Conservation (phyloP, 2,329 filamentous ascomycete species). For the Fusarium subglutinans region DNA sequence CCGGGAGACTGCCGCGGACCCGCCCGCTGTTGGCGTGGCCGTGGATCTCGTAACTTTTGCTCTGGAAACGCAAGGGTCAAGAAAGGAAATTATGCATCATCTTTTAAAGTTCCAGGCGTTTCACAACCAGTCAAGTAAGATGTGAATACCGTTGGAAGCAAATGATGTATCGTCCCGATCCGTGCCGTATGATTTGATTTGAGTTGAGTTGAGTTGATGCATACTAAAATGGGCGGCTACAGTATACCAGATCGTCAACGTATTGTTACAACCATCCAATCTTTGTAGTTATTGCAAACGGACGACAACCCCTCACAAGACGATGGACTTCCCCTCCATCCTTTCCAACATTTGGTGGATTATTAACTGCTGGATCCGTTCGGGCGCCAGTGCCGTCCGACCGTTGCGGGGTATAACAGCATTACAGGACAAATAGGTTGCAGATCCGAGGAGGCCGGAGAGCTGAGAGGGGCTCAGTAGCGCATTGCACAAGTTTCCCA, state of each 20-base stretch:
- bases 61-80: constrained; percentile 8
- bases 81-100: constrained; percentile 9
- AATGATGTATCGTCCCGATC: not conserved
- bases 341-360: constrained; percentile 9
- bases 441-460: constrained; percentile 40
- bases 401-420: constrained; percentile 42
- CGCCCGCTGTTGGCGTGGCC: constrained; percentile 34
- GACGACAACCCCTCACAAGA: constrained; percentile 22
- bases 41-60: constrained; percentile 28
- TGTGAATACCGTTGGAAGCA: not conserved
- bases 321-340: constrained; percentile 22
- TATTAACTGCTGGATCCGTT: constrained; percentile 35
- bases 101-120: constrained; percentile 2
- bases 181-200: constrained; percentile 3
- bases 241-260: not conserved
- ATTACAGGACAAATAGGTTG: constrained; percentile 41
- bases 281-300: not conserved
- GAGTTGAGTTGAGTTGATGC: not conserved
- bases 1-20: constrained; percentile 45
- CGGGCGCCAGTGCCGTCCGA: constrained; percentile 40
- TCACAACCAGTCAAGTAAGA: not conserved
- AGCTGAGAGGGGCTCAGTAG: constrained; percentile 31
- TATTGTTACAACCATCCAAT: constrained; percentile 1
- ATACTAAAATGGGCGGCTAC: not conserved
- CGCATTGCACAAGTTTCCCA: constrained; percentile 29